Percentiles rank a stretch among this genome's conserved stretches.
Evolutionary conservation across 805 yeast genomes (phyloP).

Genomic region (Ogataea salicorniae): DNA sequence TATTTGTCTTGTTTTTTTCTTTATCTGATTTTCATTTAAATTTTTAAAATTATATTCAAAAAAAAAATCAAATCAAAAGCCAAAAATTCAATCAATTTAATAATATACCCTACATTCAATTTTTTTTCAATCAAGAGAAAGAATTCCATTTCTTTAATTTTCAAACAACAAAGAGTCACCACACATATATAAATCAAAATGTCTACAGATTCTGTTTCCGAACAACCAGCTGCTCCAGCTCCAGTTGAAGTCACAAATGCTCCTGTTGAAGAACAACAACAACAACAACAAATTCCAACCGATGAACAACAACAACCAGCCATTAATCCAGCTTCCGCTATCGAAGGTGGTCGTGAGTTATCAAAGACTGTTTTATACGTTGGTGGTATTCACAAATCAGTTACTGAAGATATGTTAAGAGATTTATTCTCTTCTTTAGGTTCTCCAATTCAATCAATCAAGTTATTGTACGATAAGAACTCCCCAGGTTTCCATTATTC

Average conservation of each 20-base stretch:
- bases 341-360: conserved; percentile 77
- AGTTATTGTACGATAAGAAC: conserved; percentile 73
- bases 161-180: too few species aligned
- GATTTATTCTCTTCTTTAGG: conserved; percentile 52
- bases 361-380: conserved; percentile 71
- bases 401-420: conserved; percentile 56
- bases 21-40: too few species aligned
- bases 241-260: not conserved
- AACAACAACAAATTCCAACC: conserved; percentile 1
- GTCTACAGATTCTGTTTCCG: too few species aligned
- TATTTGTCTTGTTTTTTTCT: too few species aligned
- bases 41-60: too few species aligned
- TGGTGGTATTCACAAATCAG: conserved; percentile 62
- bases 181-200: too few species aligned
- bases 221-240: not conserved
- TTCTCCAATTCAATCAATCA: conserved; percentile 59
- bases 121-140: too few species aligned
- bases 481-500: conserved; percentile 73
- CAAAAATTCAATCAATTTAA: too few species aligned
- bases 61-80: too few species aligned
- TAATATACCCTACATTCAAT: too few species aligned
- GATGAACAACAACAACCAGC: not conserved
- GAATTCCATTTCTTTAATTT: too few species aligned
- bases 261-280: not conserved
- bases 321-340: conserved; percentile 56